These are phyloP conservation scores for Tricholoma furcatifolium DNA, from an alignment of 768 basidiomycete species.

Conservation along the genomic window DNA sequence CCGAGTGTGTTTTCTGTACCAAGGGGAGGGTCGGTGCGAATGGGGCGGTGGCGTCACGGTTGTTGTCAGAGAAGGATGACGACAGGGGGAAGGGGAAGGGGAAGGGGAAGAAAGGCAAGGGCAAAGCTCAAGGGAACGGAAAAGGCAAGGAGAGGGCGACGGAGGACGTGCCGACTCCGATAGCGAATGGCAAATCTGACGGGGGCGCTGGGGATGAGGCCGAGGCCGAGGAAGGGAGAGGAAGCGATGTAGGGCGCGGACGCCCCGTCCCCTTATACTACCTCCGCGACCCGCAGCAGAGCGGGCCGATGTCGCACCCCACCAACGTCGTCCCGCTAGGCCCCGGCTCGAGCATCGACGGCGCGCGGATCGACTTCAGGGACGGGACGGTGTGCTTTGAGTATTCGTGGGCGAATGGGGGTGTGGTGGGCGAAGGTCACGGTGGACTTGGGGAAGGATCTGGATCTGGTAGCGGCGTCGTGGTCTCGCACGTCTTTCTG, in stretches of 20 bases:
- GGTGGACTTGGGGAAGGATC: not conserved
- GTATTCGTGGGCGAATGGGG: constrained; percentile 19
- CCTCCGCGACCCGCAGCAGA: constrained; percentile 36
- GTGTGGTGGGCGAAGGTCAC: not conserved
- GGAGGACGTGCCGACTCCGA: no score
- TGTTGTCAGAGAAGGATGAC: no score
- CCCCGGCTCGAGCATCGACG: constrained; percentile 5
- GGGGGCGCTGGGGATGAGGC: not conserved
- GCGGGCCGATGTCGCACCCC: constrained; percentile 29
- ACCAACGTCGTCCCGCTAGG: constrained; percentile 25
- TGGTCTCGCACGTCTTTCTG: constrained; percentile 46
- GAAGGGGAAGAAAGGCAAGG: not conserved
- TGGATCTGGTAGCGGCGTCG: constrained; percentile 10
- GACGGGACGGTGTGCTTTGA: constrained; percentile 35
- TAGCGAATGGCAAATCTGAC: no score
- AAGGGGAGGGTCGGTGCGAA: not conserved
- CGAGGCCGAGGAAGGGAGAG: not conserved
- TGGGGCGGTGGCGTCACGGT: no score
- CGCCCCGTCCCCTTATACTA: constrained; percentile 26
- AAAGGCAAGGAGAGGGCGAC: not conserved
- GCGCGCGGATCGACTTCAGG: constrained; percentile 19
- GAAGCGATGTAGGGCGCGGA: constrained; percentile 6
- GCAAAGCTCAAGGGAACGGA: no score
- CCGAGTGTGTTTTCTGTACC: constrained; percentile 35
- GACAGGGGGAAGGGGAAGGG: not conserved